Base-by-base conservation (phyloP, 1,284 basidiomycete species). In the Phlebopus sp. region DNA sequence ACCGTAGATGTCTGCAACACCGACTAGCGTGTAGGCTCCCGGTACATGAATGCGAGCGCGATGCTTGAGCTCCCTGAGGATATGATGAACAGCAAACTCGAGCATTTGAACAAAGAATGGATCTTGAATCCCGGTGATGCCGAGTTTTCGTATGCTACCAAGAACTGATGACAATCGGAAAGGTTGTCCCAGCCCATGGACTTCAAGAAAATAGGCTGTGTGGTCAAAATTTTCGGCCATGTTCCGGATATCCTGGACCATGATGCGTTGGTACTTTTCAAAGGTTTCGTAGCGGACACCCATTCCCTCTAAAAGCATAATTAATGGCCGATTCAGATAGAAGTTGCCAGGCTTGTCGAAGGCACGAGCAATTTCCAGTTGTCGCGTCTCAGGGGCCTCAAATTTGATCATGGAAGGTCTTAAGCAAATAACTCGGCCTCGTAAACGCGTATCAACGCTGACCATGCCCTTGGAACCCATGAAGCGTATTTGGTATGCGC, bases 401-500 rank as follows among this genome's bases (percentile, higher is more conserved):
- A 84, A 86, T 59, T 85, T 86, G 52, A 76, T 74, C 82, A 84
- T 84, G 0, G 78, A 82, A 9, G 68, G 72, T 19, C 82, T 68
- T 7, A 84, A 63, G 42, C 70, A 69, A 31, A 85, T 71, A 5
- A 67, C 64, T 30, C 68, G 62, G 6, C 79, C 78, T 29, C 55
- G 41, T 9, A 85, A 59, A 7, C 50, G 68, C 46, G 78, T 58
- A 56, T 86, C 79, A 13, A 84, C 72, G 9, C 75, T 76, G 10
- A 86, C 55, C 74, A 86, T 78, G 0, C 83, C 79, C 58, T 85
- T 85, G 0, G 78, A 79, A 0, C 82, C 83, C 55, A 70, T 69
- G 53, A 82, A 76, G 11, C 82, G 75, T 32, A 86, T 70, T 57
- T 86, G 84, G 53, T 77, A 76, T 2, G 79, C 77, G 6, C 73